Conservation (phyloP, 2,329 filamentous ascomycete genomes). For the Ophiocordyceps camponoti-saundersi region DNA sequence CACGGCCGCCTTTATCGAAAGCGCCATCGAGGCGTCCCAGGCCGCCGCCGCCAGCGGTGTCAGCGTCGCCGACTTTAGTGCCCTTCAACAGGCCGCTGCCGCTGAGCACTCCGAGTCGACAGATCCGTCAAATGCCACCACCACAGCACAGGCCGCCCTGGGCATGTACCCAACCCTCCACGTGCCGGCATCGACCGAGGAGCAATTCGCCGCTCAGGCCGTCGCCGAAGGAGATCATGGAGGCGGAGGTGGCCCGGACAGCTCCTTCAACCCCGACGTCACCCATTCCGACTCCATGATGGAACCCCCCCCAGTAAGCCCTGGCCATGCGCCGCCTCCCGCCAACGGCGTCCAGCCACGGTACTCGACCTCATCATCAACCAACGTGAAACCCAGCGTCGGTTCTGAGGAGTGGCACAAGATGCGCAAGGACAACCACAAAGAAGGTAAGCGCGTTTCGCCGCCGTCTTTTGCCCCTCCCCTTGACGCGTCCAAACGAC, state of each 20-base stretch:
- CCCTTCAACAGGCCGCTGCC: slow-evolving; percentile 35
- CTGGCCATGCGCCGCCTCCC: slow-evolving; percentile 12
- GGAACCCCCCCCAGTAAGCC: slow-evolving; percentile 8
- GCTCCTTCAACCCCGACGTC: slow-evolving; percentile 14
- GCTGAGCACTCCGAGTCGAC: slow-evolving; percentile 27
- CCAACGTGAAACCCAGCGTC: slow-evolving; percentile 64
- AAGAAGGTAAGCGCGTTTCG: slow-evolving; percentile 69
- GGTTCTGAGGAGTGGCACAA: slow-evolving; percentile 98
- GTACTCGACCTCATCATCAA: slow-evolving; percentile 20
- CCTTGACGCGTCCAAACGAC: not conserved
- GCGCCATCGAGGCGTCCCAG: slow-evolving; percentile 27
- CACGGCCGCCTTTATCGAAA: slow-evolving; percentile 36
- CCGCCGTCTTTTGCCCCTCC: no score
- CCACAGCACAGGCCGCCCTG: slow-evolving; percentile 40
- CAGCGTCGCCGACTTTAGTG: slow-evolving; percentile 39
- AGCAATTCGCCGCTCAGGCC: slow-evolving; percentile 39
- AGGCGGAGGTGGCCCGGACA: no score
- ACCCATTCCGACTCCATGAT: slow-evolving; percentile 14
- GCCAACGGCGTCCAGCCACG: slow-evolving; percentile 22
- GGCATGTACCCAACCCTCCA: slow-evolving; percentile 44
- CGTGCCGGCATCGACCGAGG: slow-evolving; percentile 38
- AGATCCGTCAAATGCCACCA: slow-evolving; percentile 36
- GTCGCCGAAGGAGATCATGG: slow-evolving; percentile 14
- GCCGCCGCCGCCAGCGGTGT: slow-evolving; percentile 21
- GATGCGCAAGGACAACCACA: slow-evolving; percentile 92